A percentile compares a stretch with the other conserved stretches of the same genome.
These are phyloP conservation scores for Naganishia vaughanmartiniae DNA, from an alignment of 768 basidiomycete genomes.

Conservation along the genomic window DNA sequence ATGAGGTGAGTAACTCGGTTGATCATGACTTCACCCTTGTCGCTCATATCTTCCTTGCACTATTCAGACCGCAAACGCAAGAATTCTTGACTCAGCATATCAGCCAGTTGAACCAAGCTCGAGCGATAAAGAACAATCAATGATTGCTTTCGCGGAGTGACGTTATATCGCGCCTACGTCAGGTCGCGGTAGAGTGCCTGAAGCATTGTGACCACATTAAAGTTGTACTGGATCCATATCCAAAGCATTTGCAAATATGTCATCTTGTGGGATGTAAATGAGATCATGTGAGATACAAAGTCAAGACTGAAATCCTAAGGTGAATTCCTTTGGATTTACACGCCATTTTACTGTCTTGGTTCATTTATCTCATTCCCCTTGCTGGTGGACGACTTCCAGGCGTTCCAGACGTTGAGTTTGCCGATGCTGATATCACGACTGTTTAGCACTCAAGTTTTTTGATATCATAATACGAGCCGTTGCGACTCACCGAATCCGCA, in stretches of 20 bases:
- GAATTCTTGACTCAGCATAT: constrained; percentile 44
- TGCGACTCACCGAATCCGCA: constrained; percentile 41
- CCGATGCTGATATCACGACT: not conserved
- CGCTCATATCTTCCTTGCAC: not conserved
- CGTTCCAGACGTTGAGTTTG: constrained; percentile 20
- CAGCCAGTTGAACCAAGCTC: constrained; percentile 36
- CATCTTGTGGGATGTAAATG: not conserved
- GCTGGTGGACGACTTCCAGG: constrained; percentile 8
- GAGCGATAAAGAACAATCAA: constrained; percentile 34
- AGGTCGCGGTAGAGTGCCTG: not conserved
- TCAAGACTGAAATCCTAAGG: not conserved
- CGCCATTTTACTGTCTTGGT: not conserved
- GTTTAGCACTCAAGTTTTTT: not conserved
- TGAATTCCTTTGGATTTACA: not conserved
- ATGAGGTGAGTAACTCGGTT: constrained; percentile 38
- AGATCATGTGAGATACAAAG: not conserved
- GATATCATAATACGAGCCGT: not conserved
- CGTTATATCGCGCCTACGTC: not conserved
- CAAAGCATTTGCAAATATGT: not conserved
- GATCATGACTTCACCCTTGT: not conserved
- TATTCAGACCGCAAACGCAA: constrained; percentile 37
- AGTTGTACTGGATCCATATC: constrained; percentile 1
- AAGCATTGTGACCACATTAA: not conserved
- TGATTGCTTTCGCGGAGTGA: not conserved
- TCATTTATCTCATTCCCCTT: not conserved